A percentile compares a stretch with the other conserved stretches of the same genome.
Conservation (phyloP, 202 grass and related monocot genomes). For the Alloteropsis angusta region DNA sequence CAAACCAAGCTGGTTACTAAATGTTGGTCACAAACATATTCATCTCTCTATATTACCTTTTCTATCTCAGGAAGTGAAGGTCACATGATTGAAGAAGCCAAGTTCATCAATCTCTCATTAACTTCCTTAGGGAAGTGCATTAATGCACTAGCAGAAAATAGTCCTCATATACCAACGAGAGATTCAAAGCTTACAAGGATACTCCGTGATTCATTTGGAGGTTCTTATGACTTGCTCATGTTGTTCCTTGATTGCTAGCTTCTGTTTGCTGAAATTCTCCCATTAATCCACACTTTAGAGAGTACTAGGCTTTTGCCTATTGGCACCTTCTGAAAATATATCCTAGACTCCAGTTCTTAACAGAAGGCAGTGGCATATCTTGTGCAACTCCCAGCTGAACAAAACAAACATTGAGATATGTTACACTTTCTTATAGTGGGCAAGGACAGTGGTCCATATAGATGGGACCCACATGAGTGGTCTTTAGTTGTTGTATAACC, state of each 20-base stretch:
- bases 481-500: too few species aligned
- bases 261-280: not conserved
- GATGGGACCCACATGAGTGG: too few species aligned
- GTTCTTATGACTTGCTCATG: constrained; percentile 33
- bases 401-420: not conserved
- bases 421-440: not conserved
- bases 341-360: not conserved
- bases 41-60: not conserved
- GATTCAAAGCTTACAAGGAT: constrained; percentile 97
- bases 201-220: constrained; percentile 98
- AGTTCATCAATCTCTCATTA: constrained; percentile 96
- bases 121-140: constrained; percentile 94
- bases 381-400: not conserved
- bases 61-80: constrained; percentile 79
- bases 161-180: constrained; percentile 82
- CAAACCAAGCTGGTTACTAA: not conserved
- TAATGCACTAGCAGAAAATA: constrained; percentile 92
- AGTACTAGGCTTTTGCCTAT: not conserved
- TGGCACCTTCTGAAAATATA: not conserved
- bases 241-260: not conserved
- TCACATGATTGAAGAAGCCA: constrained; percentile 94
- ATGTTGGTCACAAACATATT: not conserved
- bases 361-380: not conserved
- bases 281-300: not conserved
- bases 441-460: too few species aligned